Conservation (phyloP, 164 flowering plant genomes). For the Chimonanthus salicifolius region DNA sequence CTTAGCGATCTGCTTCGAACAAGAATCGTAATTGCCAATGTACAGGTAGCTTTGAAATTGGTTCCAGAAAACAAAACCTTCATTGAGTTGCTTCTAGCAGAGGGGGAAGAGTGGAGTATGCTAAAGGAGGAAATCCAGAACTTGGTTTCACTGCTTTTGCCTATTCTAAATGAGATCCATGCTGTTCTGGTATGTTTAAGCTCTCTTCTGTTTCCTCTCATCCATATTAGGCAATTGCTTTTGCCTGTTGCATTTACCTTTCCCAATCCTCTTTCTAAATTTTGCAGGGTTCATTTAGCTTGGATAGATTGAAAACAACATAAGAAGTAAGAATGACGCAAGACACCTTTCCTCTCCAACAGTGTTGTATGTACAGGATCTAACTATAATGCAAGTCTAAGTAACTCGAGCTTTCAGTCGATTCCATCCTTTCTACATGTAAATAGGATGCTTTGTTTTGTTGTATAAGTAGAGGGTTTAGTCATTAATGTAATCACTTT, state of each 20-base stretch:
- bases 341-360: not conserved
- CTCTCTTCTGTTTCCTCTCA: not conserved
- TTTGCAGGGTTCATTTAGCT: conserved; percentile 36
- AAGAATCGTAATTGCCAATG: not conserved
- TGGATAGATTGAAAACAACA: conserved; percentile 39
- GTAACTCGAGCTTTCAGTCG: not conserved
- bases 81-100: conserved; percentile 36
- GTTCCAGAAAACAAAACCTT: conserved; percentile 62
- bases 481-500: not conserved
- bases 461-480: not conserved
- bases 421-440: not conserved
- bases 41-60: conserved; percentile 72
- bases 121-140: conserved; percentile 50
- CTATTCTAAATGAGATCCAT: conserved; percentile 51
- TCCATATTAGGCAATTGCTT: not conserved
- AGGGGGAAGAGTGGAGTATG: conserved; percentile 35
- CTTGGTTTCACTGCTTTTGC: conserved; percentile 42
- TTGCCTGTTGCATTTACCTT: not conserved
- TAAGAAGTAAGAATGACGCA: conserved; percentile 8
- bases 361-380: not conserved
- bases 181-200: conserved; percentile 38
- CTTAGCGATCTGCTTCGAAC: not conserved
- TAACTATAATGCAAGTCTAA: not conserved
- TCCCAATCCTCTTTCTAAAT: not conserved
- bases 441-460: not conserved